Conservation (phyloP, 2,329 filamentous ascomycete genomes). For the Epicoccum sorghinum region DNA sequence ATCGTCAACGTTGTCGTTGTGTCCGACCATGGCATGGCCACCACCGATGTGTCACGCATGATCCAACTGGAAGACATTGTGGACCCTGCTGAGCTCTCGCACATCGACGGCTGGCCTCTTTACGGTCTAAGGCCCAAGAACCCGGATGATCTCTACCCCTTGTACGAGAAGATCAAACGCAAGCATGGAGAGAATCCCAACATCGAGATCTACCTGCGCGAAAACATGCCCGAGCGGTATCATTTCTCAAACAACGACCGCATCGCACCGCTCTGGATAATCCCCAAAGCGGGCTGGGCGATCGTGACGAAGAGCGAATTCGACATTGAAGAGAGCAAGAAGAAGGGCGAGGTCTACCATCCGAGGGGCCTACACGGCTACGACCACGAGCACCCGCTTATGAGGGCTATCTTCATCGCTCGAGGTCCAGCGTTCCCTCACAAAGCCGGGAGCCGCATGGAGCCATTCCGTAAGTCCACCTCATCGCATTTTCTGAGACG, state of each 20-base stretch:
- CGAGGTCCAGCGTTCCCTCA: constrained; percentile 92
- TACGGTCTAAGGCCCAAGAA: constrained; percentile 85
- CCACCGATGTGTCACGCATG: constrained; percentile 78
- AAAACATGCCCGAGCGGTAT: constrained; percentile 91
- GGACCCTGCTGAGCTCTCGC: constrained; percentile 76
- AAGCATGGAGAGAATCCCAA: constrained; percentile 68
- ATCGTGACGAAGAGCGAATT: constrained; percentile 84
- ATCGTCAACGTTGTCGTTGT: constrained; percentile 97
- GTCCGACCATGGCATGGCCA: constrained; percentile 98
- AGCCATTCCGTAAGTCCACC: constrained; percentile 77
- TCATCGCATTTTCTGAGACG: background rate
- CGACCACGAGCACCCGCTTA: constrained; percentile 90
- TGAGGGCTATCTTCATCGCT: constrained; percentile 95
- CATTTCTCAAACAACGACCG: constrained; percentile 88
- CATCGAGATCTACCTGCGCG: constrained; percentile 85
- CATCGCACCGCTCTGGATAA: constrained; percentile 93
- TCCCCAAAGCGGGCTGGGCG: constrained; percentile 91
- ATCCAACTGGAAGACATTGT: constrained; percentile 91
- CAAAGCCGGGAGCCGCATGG: constrained; percentile 76
- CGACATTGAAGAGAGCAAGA: constrained; percentile 70
- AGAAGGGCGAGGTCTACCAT: constrained; percentile 71
- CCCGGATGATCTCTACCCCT: constrained; percentile 64
- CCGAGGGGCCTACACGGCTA: constrained; percentile 92
- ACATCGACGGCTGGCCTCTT: constrained; percentile 92
- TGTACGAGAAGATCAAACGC: constrained; percentile 66